phyloP scores from a whole-genome alignment of 2,329 filamentous ascomycete genomes.

The Pyricularia pennisetigena region DNA sequence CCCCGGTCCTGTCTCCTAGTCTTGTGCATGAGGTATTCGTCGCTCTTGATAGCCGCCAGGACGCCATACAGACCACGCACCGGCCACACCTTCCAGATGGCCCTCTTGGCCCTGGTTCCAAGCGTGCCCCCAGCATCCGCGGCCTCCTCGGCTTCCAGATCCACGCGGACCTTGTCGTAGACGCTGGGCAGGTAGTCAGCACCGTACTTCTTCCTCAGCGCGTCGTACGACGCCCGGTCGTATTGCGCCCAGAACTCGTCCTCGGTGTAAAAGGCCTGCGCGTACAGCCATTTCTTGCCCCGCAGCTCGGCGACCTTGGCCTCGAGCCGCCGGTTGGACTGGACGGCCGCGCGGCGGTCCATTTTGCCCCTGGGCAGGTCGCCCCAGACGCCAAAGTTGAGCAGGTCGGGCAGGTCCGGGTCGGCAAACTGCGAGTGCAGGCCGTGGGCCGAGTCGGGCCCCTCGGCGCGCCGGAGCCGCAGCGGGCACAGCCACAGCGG shows the following conservation, averaged over 20 bases:
- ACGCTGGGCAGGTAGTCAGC: slow-evolving; percentile 52
- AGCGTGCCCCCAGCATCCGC: slow-evolving; percentile 5
- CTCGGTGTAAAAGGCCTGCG: slow-evolving; percentile 58
- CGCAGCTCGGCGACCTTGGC: slow-evolving; percentile 30
- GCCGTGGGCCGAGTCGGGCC: slow-evolving; percentile 30
- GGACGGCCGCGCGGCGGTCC: slow-evolving; percentile 34
- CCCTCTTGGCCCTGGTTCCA: slow-evolving; percentile 16
- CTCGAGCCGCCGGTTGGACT: slow-evolving; percentile 47
- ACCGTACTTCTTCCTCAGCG: slow-evolving; percentile 45
- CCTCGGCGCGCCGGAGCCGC: slow-evolving; percentile 28
- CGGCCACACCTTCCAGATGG: slow-evolving; percentile 27
- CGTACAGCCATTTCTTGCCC: slow-evolving; percentile 56
- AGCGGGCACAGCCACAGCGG: slow-evolving; percentile 49
- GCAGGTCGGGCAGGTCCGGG: slow-evolving; percentile 21
- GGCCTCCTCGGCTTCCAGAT: slow-evolving; percentile 23
- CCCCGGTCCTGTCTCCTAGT: background rate
- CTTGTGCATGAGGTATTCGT: slow-evolving; percentile 34
- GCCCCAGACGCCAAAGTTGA: slow-evolving; percentile 59
- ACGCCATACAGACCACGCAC: slow-evolving; percentile 36
- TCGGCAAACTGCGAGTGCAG: slow-evolving; percentile 35
- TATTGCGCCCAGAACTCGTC: slow-evolving; percentile 61
- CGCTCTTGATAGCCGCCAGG: slow-evolving; percentile 30
- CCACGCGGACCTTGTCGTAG: slow-evolving; percentile 56
- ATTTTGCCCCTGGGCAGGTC: slow-evolving; percentile 21
- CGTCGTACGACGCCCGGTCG: slow-evolving; percentile 48